Base-by-base conservation (phyloP, 352 stramenopile species). In the Phytophthora rubi region DNA sequence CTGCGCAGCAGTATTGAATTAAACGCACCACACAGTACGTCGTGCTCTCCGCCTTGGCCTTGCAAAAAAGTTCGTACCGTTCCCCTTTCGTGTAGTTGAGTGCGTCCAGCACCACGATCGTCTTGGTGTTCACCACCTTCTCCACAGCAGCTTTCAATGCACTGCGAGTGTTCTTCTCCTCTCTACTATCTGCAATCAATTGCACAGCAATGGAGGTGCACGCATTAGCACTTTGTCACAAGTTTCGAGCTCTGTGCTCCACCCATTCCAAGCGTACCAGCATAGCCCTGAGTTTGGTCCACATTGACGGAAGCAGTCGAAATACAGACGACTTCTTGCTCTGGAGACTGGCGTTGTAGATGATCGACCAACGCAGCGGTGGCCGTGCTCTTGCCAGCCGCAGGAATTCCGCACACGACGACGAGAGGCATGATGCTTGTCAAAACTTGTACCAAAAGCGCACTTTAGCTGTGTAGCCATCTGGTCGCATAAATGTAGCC, bases 21-120 rank as follows among this genome's bases (percentile, higher is more conserved):
- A 3, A 26, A 49, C 72, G 58, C 60, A 89, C 77, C 60, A 98
- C 90, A 53, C 93, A 97, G 78, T 98, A 97, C 9, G 86, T 91
- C 59, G 95, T 94, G 73, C 82, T 92, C 65, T 94, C 85, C 26
- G 93, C 90, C 49, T 97, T 97, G 4, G 92, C 93, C 53, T 98
- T 93, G 81, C 95, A 98, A 73, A 97, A 97, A 33, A 98, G 81
- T 75, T 98, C 94, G 76, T 98, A 98, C 52, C 94, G 82, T 80
- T 93, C 97, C 55, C 95, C 95, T 70, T 98, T 98, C 73, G 98
- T 98, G 70, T 98, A 98, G 75, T 98, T 98, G 35, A 98, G 71
- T 15, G 92, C 94, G 79, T 98, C 95, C 56, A 98, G 77, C 76
- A 98, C 88, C 2, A 98, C 91, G 45, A 98, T 82, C 9, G 80